Base-by-base conservation (phyloP, 345 rosid genomes). In the Populus euphratica region DNA sequence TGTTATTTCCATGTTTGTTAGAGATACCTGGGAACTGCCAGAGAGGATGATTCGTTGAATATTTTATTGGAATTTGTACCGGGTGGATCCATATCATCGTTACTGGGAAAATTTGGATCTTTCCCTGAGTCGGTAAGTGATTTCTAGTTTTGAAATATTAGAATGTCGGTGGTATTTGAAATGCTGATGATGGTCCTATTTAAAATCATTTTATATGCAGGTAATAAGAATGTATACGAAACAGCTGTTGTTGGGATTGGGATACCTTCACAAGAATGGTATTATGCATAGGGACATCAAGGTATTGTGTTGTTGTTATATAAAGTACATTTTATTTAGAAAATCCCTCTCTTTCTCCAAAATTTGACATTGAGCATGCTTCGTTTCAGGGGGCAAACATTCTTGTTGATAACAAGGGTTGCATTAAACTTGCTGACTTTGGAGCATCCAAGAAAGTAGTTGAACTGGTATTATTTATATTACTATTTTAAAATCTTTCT, bases 381-480 rank as follows among this genome's bases (percentile, higher is more conserved):
- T 43, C 68, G 75, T 81, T 49, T 52, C 73, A 82, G 85, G 81
- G 85, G 27, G 85, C 85, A 52, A 78, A 82, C 64, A 82, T 82
- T 78, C 78, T 82, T 27, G 85, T 82, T 50, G 85, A 82, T 70
- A 82, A 82, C 70, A 82, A 82, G 81, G 85, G 85, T 29, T 82
- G 85, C 73, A 82, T 82, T 66, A 82, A 82, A 72, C 85, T 82
- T 75, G 85, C 85, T 11, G 85, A 82, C 35, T 82, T 82, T 75
- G 85, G 85, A 70, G 85, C 85, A 23, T 82, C 85, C 59, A 82
- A 82, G 73, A 82, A 82, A 82, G 85, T 82, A 49, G 85, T 82
- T 14, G 85, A 82, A 67, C 79, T 82, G 78, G 81, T 82, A 82
- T 20, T 12, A 38, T 31, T 71, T 35, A 4, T 21, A 21, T 72